Evolutionary conservation across 116 monocot species (phyloP), one percentile per base, ranked within the genome.

Genomic region (Iris pallida): DNA sequence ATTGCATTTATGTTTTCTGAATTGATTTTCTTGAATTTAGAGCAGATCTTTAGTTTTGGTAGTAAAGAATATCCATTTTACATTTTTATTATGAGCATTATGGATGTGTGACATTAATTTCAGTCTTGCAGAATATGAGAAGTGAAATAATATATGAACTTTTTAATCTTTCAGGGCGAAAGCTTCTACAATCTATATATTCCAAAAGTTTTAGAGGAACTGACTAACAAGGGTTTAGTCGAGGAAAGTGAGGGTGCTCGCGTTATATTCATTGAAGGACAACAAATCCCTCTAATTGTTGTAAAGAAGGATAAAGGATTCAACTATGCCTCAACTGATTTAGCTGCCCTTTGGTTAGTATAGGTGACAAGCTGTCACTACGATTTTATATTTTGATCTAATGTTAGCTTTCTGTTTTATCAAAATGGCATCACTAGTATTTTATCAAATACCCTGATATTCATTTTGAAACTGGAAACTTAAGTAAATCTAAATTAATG

Each of bases 261-360:
- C 19, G 95, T 95, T 4, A 88, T 95, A 65, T 83, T 85, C 59
- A 82, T 88, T 61, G 79, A 90, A 61, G 86, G 88, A 5, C 76
- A 90, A 55, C 15, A 54, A 3, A 82, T 85, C 51, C 91, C 95
- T 69, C 76, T 95, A 58, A 95, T 95, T 74, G 91, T 90, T 68
- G 82, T 88, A 7, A 95, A 95, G 68, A 90, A 75, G 47, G 95
- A 95, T 69, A 93, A 93, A 56, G 95, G 88, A 53, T 95, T 70
- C 76, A 95, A 95, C 57, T 95, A 95, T 76, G 88, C 91, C 42
- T 90, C 95, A 67, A 95, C 95, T 58, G 95, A 95, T 83, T 76
- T 95, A 54, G 63, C 91, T 56, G 95, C 95, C 63, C 81, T 95
- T 59, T 85, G 86, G 95, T 95, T 48, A 76, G 86, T 81, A 30